These are phyloP conservation scores for Blastobotrys illinoisensis DNA, from an alignment of 1,139 yeast genomes.

Conservation along the genomic window DNA sequence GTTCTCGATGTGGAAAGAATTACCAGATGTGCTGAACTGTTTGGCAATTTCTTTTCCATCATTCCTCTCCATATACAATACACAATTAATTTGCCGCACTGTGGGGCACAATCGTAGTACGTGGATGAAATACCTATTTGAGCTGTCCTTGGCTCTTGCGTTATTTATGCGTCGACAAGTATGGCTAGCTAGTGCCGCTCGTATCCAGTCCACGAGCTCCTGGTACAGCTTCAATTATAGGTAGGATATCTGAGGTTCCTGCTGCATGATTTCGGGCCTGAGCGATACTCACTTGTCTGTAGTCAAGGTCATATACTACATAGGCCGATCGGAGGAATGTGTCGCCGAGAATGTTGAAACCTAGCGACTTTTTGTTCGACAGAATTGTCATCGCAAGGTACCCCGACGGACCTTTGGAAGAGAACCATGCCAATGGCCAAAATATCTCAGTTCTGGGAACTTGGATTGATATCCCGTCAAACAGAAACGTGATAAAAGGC, in stretches of 20 bases:
- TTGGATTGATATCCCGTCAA: conserved; percentile 39
- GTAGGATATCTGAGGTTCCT: conserved; percentile 14
- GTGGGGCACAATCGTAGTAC: too few species aligned
- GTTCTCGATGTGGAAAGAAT: too few species aligned
- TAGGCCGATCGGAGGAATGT: conserved; percentile 68
- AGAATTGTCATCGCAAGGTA: conserved; percentile 21
- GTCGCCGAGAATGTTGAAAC: conserved; percentile 51
- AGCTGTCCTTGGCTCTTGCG: neutral
- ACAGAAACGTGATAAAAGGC: conserved; percentile 33
- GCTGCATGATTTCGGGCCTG: conserved; percentile 14
- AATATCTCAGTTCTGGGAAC: conserved; percentile 40
- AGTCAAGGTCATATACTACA: conserved; percentile 60
- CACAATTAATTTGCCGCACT: too few species aligned
- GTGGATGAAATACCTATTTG: too few species aligned
- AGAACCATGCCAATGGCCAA: conserved; percentile 26
- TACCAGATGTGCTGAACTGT: too few species aligned
- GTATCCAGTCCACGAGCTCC: conserved; percentile 10
- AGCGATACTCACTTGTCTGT: conserved; percentile 20
- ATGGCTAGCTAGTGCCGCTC: neutral
- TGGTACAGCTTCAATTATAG: conserved; percentile 17
- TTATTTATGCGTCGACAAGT: too few species aligned
- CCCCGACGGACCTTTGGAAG: conserved; percentile 14
- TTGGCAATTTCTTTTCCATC: too few species aligned
- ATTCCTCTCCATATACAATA: too few species aligned
- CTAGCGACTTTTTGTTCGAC: conserved; percentile 21